Evolutionary conservation across 2,329 filamentous ascomycete species (phyloP).

Genomic region (Calonectria fujianensis): DNA sequence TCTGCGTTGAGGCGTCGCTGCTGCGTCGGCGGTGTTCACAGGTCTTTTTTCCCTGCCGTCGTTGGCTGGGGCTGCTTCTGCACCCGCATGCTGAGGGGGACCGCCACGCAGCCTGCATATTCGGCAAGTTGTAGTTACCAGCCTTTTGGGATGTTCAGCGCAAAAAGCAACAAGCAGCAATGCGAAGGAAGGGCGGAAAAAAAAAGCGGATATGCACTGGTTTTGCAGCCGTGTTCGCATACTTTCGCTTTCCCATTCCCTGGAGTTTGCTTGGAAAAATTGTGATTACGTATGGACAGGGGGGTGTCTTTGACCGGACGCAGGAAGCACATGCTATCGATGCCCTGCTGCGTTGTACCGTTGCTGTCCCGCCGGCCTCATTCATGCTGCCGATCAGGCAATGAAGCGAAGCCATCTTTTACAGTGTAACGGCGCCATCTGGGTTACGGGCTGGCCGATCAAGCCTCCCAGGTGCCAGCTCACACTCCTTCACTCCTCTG

Average conservation of each 20-base stretch:
- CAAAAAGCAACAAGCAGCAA: constrained; percentile 16
- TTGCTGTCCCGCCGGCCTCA: constrained; percentile 14
- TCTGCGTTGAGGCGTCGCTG: constrained; percentile 17
- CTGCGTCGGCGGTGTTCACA: constrained; percentile 20
- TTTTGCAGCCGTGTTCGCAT: constrained; percentile 25
- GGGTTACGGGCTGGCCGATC: constrained; percentile 39
- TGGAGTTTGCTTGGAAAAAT: neutral
- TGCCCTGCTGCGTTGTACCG: neutral
- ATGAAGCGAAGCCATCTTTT: constrained; percentile 16
- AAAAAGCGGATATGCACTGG: constrained; percentile 17
- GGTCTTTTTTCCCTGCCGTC: neutral
- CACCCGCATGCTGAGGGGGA: neutral
- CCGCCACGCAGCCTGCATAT: constrained; percentile 23
- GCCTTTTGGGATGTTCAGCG: constrained; percentile 9
- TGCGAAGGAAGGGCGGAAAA: neutral
- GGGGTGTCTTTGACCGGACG: neutral
- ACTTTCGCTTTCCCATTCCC: neutral
- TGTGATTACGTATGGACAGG: neutral
- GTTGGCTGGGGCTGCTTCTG: constrained; percentile 2
- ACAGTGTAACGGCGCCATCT: constrained; percentile 27
- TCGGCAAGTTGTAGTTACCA: constrained; percentile 6
- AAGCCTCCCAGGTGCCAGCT: constrained; percentile 46
- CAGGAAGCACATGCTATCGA: neutral
- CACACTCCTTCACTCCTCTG: constrained; percentile 25
- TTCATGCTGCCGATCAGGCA: constrained; percentile 17